These are phyloP conservation scores for Ogataea trehalophila DNA, from an alignment of 805 yeast species.

Conservation along the genomic window DNA sequence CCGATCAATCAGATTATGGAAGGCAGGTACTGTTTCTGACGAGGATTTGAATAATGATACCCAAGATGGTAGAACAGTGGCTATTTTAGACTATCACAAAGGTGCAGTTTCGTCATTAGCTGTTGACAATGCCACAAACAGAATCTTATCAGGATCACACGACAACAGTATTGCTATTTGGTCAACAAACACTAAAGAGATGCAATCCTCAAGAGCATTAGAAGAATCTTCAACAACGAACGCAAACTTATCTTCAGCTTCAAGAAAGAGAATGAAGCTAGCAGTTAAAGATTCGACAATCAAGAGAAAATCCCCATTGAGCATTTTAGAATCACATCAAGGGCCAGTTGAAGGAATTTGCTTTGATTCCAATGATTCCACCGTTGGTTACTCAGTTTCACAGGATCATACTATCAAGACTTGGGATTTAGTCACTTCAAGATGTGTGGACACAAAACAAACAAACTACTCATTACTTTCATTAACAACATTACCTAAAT, in stretches of 20 bases:
- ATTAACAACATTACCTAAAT: conserved; percentile 58
- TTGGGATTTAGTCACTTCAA: conserved; percentile 89
- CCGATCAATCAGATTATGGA: conserved; percentile 86
- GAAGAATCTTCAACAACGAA: conserved; percentile 36
- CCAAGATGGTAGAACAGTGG: conserved; percentile 64
- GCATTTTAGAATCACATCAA: conserved; percentile 73
- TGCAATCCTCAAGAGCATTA: conserved; percentile 52
- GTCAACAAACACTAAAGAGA: conserved; percentile 83
- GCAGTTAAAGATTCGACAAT: conserved; percentile 72
- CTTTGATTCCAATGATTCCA: conserved; percentile 65
- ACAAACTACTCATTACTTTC: conserved; percentile 85
- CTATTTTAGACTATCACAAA: conserved; percentile 85
- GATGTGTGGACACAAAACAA: conserved; percentile 80
- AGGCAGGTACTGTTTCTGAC: conserved; percentile 42
- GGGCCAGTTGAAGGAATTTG: conserved; percentile 85
- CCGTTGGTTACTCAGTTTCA: conserved; percentile 90
- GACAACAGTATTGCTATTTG: conserved; percentile 81
- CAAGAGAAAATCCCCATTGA: conserved; percentile 76
- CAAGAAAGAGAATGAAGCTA: conserved; percentile 82
- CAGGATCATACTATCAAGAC: conserved; percentile 95
- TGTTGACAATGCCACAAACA: conserved; percentile 45
- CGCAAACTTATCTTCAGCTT: conserved; percentile 58
- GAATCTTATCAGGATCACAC: conserved; percentile 79
- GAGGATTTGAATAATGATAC: conserved; percentile 43
- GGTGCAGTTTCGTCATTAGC: conserved; percentile 80